Evolutionary conservation across 805 yeast species (phyloP).

Genomic region (Sungouiozyma ichnusensis): DNA sequence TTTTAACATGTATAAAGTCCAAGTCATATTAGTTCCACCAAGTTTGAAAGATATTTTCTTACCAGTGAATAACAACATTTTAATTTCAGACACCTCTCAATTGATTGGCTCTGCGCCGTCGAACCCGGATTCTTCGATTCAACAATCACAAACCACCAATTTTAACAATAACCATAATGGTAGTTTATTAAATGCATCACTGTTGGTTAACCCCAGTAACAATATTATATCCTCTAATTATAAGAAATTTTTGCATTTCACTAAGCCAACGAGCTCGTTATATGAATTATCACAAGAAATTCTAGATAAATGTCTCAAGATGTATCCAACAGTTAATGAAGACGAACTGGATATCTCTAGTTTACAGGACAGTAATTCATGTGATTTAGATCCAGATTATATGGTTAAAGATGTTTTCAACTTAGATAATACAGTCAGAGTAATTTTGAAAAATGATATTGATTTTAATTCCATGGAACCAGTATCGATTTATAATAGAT

Average conservation of each 20-base stretch:
- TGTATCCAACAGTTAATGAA: slow-evolving; percentile 48
- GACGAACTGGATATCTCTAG: slow-evolving; percentile 44
- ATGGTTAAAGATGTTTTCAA: slow-evolving; percentile 54
- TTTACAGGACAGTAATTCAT: slow-evolving; percentile 55
- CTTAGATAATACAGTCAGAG: slow-evolving; percentile 37
- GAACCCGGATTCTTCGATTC: slow-evolving; percentile 9
- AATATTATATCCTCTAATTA: slow-evolving; percentile 8
- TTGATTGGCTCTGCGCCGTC: slow-evolving; percentile 11
- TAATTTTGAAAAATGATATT: slow-evolving; percentile 34
- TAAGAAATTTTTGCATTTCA: slow-evolving; percentile 56
- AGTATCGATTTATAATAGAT: slow-evolving; percentile 17
- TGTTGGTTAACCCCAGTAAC: slow-evolving; percentile 6
- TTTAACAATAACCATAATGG: slow-evolving; percentile 3
- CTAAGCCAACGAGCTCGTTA: slow-evolving; percentile 38
- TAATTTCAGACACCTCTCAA: slow-evolving; percentile 20
- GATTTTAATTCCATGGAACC: slow-evolving; percentile 17
- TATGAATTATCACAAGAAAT: slow-evolving; percentile 44
- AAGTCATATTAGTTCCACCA: slow-evolving; percentile 36
- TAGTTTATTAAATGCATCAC: slow-evolving; percentile 7
- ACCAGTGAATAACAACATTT: slow-evolving; percentile 12
- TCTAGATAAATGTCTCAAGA: slow-evolving; percentile 41
- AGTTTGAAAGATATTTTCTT: slow-evolving; percentile 22
- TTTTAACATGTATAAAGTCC: slow-evolving; percentile 32
- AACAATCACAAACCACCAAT: slow-evolving; percentile 2
- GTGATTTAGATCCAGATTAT: slow-evolving; percentile 77